Base-by-base conservation (phyloP, 495 filamentous ascomycete species). In the Penicillium lagena region DNA sequence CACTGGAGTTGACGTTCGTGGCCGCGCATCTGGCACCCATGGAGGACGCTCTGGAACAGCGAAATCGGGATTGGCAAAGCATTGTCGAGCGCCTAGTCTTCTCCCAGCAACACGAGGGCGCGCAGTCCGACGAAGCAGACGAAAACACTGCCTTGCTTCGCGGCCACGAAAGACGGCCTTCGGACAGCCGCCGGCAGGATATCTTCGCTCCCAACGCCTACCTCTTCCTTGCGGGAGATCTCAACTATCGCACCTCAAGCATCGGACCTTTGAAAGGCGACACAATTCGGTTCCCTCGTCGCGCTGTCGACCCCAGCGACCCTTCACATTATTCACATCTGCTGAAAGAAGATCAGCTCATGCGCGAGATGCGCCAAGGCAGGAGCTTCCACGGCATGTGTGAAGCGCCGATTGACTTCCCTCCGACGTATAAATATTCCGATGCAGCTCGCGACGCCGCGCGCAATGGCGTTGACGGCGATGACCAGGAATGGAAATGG, bases 381-480 rank as follows among this genome's bases (percentile, higher is more conserved):
- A 73, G 77, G 11, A 85, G 84, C 10, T 71, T 89, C 32, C 88
- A 96, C 38, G 83, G 87, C 15, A 61, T 98, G 7, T 58, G 61
- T 5, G 93, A 98, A 66, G 79, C 82, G 3, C 66, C 77, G 1
- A 79, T 97, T 46, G 56, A 64, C 6, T 98, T 97, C 54, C 87
- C 87, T 2, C 93, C 93, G 9, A 96, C 93, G 1, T 98, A 98
- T 70, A 98, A 98, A 61, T 90, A 81, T 58, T 57, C 68, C 29
- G 37, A 63, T 29, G 51, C 76, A 39, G 72, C 74, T 17, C 71
- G 72, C 40, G 45, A 72, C 5, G 59, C 70, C 4, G 47, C 60
- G 2, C 39, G 63, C 22, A 27, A 44, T 2, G 56, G 39, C 0
- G 46, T 58, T 2, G 38, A 67, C 42, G 41, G 45, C 2, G 58